Base-by-base conservation (phyloP, 1,284 basidiomycete species). In the Singerocomus rubriflavus region DNA sequence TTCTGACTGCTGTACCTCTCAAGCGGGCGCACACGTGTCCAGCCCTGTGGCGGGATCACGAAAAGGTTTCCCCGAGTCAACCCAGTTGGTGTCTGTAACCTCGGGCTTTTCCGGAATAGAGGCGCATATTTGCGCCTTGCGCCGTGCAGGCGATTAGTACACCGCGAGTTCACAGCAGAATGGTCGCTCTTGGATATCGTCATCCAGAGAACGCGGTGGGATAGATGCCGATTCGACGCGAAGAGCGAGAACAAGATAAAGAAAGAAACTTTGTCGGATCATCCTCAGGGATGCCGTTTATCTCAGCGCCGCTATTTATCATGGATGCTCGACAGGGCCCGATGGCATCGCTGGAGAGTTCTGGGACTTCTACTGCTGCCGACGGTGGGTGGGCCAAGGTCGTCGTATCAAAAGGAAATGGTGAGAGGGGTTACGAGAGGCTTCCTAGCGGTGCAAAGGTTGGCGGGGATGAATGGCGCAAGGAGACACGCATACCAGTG, bases 301-400 rank as follows among this genome's bases (percentile, higher is more conserved):
- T 17, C 29, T 55, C 12, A 46, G 50, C 21, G 44, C 53, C 10
- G 51, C 51, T 2, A 33, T 39, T 17, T 45, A 45, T 16, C 37
- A 54, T 14, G 29, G 51, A 25, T 6, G 29, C 6, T 53, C 38
- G 1, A 53, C 33, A 34, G n/a, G 33, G 43, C 33, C 44, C 17
- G 11, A 30, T 53, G 16, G 42, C 45, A 13, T 31, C 41, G 4
- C 41, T 52, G n/a, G n/a, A 13, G 11, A 13, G 39, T n/a, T 13
- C 29, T 2, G 8, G 21, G 2, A 2, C 7, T 12, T 35, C 33
- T 10, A n/a, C 29, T 14, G 4, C 12, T 21, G 21, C 21, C 21
- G 21, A 21, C 21, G 21, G 21, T 21, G 21, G 21, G 21, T 21
- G 21, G 21, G 21, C 21, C 21, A 21, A 21, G 21, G 21, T 21